Evolutionary conservation across 495 filamentous ascomycete species (phyloP).

Genomic region (Acidiella bohemica): DNA sequence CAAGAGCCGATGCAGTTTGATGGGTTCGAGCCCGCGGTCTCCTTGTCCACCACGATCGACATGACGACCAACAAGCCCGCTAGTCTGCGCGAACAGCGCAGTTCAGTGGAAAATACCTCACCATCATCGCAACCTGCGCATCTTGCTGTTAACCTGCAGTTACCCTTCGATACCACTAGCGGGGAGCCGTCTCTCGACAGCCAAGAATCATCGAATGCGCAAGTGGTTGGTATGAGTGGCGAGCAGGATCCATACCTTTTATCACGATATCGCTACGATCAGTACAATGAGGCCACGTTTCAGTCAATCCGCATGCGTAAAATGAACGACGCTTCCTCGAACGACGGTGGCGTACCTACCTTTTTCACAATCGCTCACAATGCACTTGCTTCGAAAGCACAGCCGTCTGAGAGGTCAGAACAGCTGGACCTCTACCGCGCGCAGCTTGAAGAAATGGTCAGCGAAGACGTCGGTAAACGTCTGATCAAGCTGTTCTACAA

Average conservation of each 20-base stretch:
- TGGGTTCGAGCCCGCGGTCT: conserved; percentile 6
- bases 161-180: conserved; percentile 12
- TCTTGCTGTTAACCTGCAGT: not conserved
- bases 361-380: conserved; percentile 19
- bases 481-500: conserved; percentile 19
- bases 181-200: conserved; percentile 13
- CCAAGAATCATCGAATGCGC: conserved; percentile 11
- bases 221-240: conserved; percentile 14
- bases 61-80: not conserved
- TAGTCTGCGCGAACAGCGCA: not conserved
- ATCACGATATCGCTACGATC: conserved; percentile 14
- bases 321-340: conserved; percentile 7
- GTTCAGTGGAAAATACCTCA: conserved; percentile 11
- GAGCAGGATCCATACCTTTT: conserved; percentile 14
- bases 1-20: conserved; percentile 9
- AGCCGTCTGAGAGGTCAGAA: conserved; percentile 6
- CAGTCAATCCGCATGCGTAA: conserved; percentile 16
- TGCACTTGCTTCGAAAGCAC: conserved; percentile 15
- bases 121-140: conserved; percentile 1
- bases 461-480: conserved; percentile 15
- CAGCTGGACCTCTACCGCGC: conserved; percentile 7
- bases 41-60: not conserved
- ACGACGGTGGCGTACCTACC: conserved; percentile 3
- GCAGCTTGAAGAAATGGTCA: conserved; percentile 17
- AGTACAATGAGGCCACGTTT: conserved; percentile 16